phyloP scores from a whole-genome alignment of 2,329 filamentous ascomycete species.

The Talaromyces sp. region DNA sequence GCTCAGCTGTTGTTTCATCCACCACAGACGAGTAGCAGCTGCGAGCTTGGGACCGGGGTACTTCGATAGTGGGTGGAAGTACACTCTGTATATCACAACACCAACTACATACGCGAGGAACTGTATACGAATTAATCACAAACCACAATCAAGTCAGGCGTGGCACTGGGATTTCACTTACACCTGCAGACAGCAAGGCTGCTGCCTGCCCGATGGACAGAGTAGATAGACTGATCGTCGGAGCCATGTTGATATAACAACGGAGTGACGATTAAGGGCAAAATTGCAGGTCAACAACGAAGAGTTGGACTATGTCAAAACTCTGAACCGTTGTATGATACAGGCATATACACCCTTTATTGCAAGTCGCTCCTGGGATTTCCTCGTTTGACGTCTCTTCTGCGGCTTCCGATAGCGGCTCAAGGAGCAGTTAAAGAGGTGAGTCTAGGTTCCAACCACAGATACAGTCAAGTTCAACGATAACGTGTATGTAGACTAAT shows the following conservation, averaged over 20 bases:
- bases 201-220: constrained; percentile 1
- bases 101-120: constrained; percentile 6
- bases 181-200: constrained; percentile 6
- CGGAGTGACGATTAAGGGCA: background rate
- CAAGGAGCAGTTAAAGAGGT: background rate
- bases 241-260: background rate
- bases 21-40: constrained; percentile 21
- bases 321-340: too few species aligned
- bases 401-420: background rate
- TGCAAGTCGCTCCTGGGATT: background rate
- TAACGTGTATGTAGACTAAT: background rate
- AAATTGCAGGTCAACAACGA: background rate
- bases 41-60: constrained; percentile 34
- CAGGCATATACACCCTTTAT: background rate
- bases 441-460: background rate
- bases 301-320: background rate
- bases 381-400: background rate
- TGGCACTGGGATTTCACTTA: background rate
- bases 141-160: background rate
- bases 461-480: background rate
- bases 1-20: constrained; percentile 13
- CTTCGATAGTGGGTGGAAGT: constrained; percentile 31
- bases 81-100: constrained; percentile 31
- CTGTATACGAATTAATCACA: background rate
- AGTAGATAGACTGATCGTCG: constrained; percentile 1